Evolutionary conservation across 176 grass and related monocot species (phyloP).

Genomic region (Puya raimondii): DNA sequence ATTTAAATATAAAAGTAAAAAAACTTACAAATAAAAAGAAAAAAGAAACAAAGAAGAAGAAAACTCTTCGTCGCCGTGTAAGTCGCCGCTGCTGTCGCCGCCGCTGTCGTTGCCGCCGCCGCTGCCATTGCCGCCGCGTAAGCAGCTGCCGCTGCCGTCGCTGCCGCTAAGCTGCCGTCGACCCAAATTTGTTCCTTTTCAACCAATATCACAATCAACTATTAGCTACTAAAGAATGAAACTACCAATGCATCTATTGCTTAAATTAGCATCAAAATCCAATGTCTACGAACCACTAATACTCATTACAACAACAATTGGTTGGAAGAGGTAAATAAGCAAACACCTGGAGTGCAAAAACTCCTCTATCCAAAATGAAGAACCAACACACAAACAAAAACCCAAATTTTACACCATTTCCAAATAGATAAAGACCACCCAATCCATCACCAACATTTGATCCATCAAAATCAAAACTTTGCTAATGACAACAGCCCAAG

Average conservation of each 20-base stretch:
- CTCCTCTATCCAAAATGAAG: no score
- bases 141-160: no score
- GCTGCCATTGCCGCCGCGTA: no score
- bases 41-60: no score
- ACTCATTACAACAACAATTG: background rate
- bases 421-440: background rate
- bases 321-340: background rate
- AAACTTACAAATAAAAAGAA: no score
- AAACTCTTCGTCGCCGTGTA: no score
- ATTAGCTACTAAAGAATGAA: background rate
- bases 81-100: no score
- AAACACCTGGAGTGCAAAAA: no score
- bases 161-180: no score
- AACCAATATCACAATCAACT: background rate
- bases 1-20: no score
- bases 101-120: no score
- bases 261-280: background rate
- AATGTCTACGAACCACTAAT: background rate
- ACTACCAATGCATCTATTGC: background rate
- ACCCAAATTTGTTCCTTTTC: background rate
- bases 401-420: background rate
- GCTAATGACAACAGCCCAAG: background rate
- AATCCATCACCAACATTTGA: background rate
- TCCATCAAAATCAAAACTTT: background rate
- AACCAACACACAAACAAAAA: no score